These are phyloP conservation scores for Malbranchea cinnamomea DNA, from an alignment of 2,329 filamentous ascomycete genomes.

Conservation along the genomic window DNA sequence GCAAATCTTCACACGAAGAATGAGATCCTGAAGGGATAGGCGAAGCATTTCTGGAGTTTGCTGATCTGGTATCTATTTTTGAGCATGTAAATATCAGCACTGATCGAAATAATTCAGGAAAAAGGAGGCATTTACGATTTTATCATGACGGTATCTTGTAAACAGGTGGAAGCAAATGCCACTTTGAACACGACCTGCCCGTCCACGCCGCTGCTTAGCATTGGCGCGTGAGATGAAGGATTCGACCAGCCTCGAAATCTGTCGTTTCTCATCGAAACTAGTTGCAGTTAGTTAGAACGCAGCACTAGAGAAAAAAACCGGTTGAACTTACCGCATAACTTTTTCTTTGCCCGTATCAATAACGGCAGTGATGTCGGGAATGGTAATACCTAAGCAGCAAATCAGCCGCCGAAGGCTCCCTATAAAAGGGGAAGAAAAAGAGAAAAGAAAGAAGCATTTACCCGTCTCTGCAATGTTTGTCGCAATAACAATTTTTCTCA, in stretches of 20 bases:
- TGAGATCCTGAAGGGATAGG: slow-evolving; percentile 82
- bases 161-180: slow-evolving; percentile 94
- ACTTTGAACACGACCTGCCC: slow-evolving; percentile 88
- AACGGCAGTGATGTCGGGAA: slow-evolving; percentile 93
- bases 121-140: slow-evolving; percentile 28
- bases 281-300: neutral
- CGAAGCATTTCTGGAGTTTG: slow-evolving; percentile 95
- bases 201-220: slow-evolving; percentile 82
- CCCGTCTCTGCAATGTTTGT: slow-evolving; percentile 98
- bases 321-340: slow-evolving; percentile 51
- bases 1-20: slow-evolving; percentile 94
- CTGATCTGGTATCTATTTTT: slow-evolving; percentile 59
- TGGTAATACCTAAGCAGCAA: slow-evolving; percentile 52
- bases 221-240: slow-evolving; percentile 93
- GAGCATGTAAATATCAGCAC: neutral
- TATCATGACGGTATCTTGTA: slow-evolving; percentile 76
- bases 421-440: neutral
- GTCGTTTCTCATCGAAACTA: slow-evolving; percentile 79
- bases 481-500: slow-evolving; percentile 84
- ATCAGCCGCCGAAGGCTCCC: neutral
- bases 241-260: slow-evolving; percentile 80
- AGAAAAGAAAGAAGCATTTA: no score
- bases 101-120: neutral
- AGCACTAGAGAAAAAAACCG: slow-evolving; percentile 3
- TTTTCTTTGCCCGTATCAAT: slow-evolving; percentile 95